Evolutionary conservation across 495 filamentous ascomycete genomes (phyloP).

Genomic region (Aspergillus steynii): DNA sequence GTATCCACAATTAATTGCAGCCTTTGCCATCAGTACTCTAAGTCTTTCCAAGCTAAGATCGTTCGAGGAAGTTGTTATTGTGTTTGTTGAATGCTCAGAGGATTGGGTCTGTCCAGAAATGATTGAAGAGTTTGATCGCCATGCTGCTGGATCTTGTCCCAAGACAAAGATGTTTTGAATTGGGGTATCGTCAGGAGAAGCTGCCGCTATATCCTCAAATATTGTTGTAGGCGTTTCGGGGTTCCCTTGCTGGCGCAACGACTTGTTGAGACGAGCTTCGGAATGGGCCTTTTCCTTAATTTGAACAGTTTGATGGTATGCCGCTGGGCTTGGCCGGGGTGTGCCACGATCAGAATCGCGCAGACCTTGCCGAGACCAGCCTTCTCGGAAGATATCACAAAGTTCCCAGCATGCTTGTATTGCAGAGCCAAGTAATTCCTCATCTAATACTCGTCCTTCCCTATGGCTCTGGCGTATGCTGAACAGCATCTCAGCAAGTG

Average conservation of each 20-base stretch:
- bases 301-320: slow-evolving; percentile 55
- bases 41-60: slow-evolving; percentile 73
- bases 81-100: slow-evolving; percentile 70
- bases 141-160: slow-evolving; percentile 60
- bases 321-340: slow-evolving; percentile 77
- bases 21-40: slow-evolving; percentile 75
- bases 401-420: slow-evolving; percentile 95
- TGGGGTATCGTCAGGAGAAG: slow-evolving; percentile 74
- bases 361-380: slow-evolving; percentile 86
- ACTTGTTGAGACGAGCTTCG: slow-evolving; percentile 31
- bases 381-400: slow-evolving; percentile 89
- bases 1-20: slow-evolving; percentile 78
- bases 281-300: slow-evolving; percentile 43
- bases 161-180: slow-evolving; percentile 85
- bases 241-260: slow-evolving; percentile 40
- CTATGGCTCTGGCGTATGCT: slow-evolving; percentile 81
- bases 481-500: slow-evolving; percentile 90
- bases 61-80: slow-evolving; percentile 62
- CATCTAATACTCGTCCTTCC: slow-evolving; percentile 71
- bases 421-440: slow-evolving; percentile 80
- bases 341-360: slow-evolving; percentile 83
- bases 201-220: slow-evolving; percentile 78
- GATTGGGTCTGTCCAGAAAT: slow-evolving; percentile 73
- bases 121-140: slow-evolving; percentile 72
- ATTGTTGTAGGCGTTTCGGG: slow-evolving; percentile 92